These are phyloP conservation scores for Pythium monospermum DNA, from an alignment of 352 stramenopile species.

Conservation along the genomic window DNA sequence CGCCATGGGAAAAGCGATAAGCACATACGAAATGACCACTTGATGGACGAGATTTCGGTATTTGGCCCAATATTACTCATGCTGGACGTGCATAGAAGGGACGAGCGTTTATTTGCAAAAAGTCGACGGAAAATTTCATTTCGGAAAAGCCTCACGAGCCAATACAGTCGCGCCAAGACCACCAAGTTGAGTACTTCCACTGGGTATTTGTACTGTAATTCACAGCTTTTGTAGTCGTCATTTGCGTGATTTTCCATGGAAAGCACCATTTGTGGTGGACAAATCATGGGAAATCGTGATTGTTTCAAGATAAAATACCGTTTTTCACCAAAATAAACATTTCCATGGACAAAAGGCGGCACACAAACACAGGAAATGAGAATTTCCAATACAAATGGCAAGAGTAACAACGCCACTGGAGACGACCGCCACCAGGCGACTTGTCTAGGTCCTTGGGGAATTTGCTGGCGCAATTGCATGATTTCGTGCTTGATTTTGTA, in stretches of 20 bases:
- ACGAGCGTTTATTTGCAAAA: slow-evolving; percentile 18
- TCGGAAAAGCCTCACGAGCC: slow-evolving; percentile 45
- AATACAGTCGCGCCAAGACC: slow-evolving; percentile 56
- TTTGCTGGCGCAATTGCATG: slow-evolving; percentile 41
- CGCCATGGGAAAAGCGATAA: slow-evolving; percentile 34
- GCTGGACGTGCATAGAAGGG: slow-evolving; percentile 20
- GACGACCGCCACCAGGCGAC: slow-evolving; percentile 19
- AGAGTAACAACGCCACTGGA: slow-evolving; percentile 26
- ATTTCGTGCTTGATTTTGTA: slow-evolving; percentile 55
- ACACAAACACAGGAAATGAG: slow-evolving; percentile 36
- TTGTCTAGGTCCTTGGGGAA: slow-evolving; percentile 17
- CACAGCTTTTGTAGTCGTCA: slow-evolving; percentile 23
- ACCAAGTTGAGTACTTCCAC: slow-evolving; percentile 61
- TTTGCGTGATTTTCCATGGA: slow-evolving; percentile 20
- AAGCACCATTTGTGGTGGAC: slow-evolving; percentile 10
- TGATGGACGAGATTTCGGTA: slow-evolving; percentile 38
- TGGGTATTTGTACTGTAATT: slow-evolving; percentile 46
- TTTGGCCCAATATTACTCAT: slow-evolving; percentile 23
- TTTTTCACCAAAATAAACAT: slow-evolving; percentile 37
- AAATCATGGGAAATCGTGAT: neutral
- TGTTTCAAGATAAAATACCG: slow-evolving; percentile 24
- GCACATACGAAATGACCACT: slow-evolving; percentile 52
- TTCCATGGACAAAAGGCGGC: slow-evolving; percentile 43
- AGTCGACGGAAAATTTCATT: slow-evolving; percentile 42
- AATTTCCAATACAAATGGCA: slow-evolving; percentile 41